These are phyloP conservation scores for Cystobasidium slooffiae DNA, from an alignment of 1,284 basidiomycete genomes.

Conservation along the genomic window DNA sequence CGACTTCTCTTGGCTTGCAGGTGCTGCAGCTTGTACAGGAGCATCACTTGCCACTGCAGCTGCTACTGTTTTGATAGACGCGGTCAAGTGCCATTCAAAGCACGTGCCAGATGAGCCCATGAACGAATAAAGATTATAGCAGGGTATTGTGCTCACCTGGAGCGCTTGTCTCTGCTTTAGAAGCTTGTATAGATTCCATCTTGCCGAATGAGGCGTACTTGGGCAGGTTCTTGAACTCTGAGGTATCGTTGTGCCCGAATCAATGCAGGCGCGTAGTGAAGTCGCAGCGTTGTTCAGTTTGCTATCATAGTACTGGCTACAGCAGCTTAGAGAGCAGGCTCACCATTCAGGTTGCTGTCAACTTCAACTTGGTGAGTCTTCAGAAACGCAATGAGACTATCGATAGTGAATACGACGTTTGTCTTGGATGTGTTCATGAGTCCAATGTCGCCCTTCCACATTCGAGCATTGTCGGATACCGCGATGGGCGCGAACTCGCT, in stretches of 20 bases:
- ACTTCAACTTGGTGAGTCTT: constrained; percentile 37
- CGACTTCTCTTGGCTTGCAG: no score
- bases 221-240: constrained; percentile 36
- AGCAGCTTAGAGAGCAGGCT: background rate
- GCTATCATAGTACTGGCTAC: background rate
- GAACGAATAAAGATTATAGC: background rate
- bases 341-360: constrained; percentile 32
- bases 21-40: background rate
- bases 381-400: constrained; percentile 29
- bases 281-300: background rate
- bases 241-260: background rate
- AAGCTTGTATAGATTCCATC: constrained; percentile 9
- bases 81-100: background rate
- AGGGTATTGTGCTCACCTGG: background rate
- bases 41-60: background rate
- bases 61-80: constrained; percentile 10
- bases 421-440: constrained; percentile 28
- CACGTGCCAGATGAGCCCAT: constrained; percentile 15
- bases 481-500: constrained; percentile 18
- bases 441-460: constrained; percentile 37
- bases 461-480: constrained; percentile 26
- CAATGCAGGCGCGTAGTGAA: background rate
- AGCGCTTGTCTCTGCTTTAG: background rate
- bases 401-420: constrained; percentile 36
- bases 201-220: constrained; percentile 36